Evolutionary conservation across 2,329 filamentous ascomycete species (phyloP).

Genomic region (Arthrobotrys iridis): DNA sequence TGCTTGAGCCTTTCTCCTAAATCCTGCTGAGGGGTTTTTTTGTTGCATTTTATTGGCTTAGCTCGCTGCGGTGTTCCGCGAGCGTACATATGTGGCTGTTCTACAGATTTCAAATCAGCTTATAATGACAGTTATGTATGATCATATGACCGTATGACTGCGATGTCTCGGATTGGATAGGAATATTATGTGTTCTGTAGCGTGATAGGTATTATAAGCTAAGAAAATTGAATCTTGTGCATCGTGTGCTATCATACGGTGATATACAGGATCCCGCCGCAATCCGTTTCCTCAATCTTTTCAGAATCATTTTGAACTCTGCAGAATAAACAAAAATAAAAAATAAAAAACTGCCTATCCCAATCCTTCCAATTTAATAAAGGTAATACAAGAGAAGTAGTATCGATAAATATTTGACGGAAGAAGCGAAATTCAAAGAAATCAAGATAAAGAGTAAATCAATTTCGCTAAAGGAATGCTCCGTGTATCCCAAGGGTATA

Average conservation of each 20-base stretch:
- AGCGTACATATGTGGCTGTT: slow-evolving; percentile 24
- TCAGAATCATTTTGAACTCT: not conserved
- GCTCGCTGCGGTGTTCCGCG: not conserved
- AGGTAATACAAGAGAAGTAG: not conserved
- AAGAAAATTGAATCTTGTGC: not conserved
- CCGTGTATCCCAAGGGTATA: slow-evolving; percentile 55
- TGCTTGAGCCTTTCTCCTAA: not conserved
- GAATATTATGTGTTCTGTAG: not conserved
- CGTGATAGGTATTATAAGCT: not conserved
- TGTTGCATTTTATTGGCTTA: slow-evolving; percentile 4
- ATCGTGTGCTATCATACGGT: slow-evolving; percentile 1
- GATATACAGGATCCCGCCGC: slow-evolving; percentile 9
- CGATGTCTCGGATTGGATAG: not conserved
- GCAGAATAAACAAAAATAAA: not conserved
- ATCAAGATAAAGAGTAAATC: slow-evolving; percentile 7
- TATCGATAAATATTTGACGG: slow-evolving; percentile 33
- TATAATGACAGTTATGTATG: slow-evolving; percentile 11
- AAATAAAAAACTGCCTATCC: slow-evolving; percentile 3
- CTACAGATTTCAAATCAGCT: not conserved
- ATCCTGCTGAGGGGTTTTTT: not conserved
- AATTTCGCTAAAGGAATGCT: slow-evolving; percentile 53
- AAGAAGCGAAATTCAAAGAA: slow-evolving; percentile 18
- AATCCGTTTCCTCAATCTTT: not conserved
- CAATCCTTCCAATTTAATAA: slow-evolving; percentile 24
- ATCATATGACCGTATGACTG: not conserved